These are phyloP conservation scores for Wickerhamiella slavikovae DNA, from an alignment of 805 yeast species.

Conservation along the genomic window DNA sequence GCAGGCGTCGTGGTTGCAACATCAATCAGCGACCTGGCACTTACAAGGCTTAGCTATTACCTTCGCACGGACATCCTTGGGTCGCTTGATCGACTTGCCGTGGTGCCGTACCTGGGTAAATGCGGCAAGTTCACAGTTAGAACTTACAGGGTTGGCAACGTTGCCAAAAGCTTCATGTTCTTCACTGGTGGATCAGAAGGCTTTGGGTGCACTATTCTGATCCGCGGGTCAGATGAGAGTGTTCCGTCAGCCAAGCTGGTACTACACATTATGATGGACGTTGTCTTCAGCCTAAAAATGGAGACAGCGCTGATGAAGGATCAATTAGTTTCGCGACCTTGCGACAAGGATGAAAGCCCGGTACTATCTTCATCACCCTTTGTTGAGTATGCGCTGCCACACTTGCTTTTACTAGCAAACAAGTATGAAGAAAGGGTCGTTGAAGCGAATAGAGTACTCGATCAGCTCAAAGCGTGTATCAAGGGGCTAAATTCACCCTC, in stretches of 20 bases:
- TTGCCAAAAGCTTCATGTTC: conserved; percentile 47
- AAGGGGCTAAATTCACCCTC: neutral
- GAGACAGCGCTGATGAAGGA: conserved; percentile 61
- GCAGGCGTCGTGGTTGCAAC: conserved; percentile 67
- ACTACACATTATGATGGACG: conserved; percentile 60
- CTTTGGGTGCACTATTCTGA: conserved; percentile 64
- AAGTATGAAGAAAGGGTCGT: conserved; percentile 25
- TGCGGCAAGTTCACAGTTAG: conserved; percentile 57
- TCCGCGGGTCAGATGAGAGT: conserved; percentile 51
- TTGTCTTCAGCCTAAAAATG: conserved; percentile 54
- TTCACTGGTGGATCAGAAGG: conserved; percentile 56
- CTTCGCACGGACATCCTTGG: conserved; percentile 72
- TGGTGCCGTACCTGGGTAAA: conserved; percentile 48
- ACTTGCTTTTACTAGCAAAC: conserved; percentile 33
- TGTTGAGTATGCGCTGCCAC: conserved; percentile 54
- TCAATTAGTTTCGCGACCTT: conserved; percentile 30
- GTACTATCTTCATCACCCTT: conserved; percentile 71
- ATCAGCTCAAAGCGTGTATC: neutral
- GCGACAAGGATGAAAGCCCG: conserved; percentile 21
- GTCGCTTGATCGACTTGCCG: conserved; percentile 67
- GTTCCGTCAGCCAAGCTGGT: conserved; percentile 55
- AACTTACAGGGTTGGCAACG: conserved; percentile 34
- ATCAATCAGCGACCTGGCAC: conserved; percentile 61
- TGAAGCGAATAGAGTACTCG: neutral
- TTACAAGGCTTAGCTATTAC: conserved; percentile 55